These are phyloP conservation scores for Fusarium udum DNA, from an alignment of 2,329 filamentous ascomycete species.

Conservation along the genomic window DNA sequence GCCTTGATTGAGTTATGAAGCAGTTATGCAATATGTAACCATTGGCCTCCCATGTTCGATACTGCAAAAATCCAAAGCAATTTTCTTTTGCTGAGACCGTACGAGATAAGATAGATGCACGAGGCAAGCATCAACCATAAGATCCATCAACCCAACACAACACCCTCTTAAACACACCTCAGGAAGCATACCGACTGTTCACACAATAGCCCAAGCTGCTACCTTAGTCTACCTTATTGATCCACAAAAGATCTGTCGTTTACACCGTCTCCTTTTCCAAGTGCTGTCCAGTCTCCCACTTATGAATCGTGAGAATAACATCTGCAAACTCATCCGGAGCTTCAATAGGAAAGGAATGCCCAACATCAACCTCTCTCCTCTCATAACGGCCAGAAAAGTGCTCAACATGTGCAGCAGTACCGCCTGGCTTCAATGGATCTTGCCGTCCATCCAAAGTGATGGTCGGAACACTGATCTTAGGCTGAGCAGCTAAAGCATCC, in stretches of 20 bases:
- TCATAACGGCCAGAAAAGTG: neutral
- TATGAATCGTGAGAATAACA: neutral
- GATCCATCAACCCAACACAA: neutral
- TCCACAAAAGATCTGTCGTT: neutral
- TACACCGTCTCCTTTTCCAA: neutral
- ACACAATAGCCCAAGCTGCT: neutral
- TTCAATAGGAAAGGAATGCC: constrained; percentile 12
- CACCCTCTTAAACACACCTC: neutral
- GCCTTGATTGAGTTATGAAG: neutral
- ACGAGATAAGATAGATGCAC: no score
- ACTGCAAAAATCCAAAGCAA: no score
- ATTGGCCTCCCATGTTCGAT: neutral
- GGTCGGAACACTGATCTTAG: neutral
- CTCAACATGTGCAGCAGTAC: neutral
- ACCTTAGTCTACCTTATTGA: neutral
- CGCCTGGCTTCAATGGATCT: constrained; percentile 1
- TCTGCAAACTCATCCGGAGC: neutral
- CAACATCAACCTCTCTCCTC: constrained; percentile 1
- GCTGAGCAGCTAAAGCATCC: neutral
- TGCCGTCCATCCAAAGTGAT: neutral
- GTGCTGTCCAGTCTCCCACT: neutral
- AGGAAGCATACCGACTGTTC: neutral
- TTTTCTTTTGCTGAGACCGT: no score
- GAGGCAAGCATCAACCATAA: neutral
- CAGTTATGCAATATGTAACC: neutral